Evolutionary conservation across 768 basidiomycete species (phyloP).

Genomic region (Strobilomyces echinocephalus): DNA sequence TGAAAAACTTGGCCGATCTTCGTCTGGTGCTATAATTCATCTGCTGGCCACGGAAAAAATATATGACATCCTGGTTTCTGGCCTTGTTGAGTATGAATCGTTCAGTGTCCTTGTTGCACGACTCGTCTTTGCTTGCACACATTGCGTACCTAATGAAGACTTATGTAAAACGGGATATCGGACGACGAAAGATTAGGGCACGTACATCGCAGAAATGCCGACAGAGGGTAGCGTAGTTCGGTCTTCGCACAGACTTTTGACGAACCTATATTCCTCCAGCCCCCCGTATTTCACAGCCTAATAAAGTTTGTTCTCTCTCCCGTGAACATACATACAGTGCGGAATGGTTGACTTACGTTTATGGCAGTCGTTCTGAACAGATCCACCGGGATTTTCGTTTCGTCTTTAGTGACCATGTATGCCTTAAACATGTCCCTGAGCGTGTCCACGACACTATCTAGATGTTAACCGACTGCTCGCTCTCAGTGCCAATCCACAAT

Average conservation of each 20-base stretch:
- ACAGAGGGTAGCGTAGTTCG: conserved; percentile 71
- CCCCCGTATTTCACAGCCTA: conserved; percentile 76
- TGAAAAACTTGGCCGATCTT: conserved; percentile 55
- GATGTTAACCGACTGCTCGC: neutral
- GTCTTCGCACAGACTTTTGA: conserved; percentile 63
- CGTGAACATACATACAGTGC: neutral
- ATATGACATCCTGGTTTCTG: conserved; percentile 57
- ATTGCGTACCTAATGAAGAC: conserved; percentile 50
- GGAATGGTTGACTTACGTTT: conserved; percentile 37
- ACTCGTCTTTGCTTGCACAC: conserved; percentile 52
- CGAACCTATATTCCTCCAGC: conserved; percentile 65
- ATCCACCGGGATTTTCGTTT: conserved; percentile 77
- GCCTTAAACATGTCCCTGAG: conserved; percentile 64
- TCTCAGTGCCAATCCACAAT: neutral
- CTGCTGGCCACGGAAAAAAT: conserved; percentile 58
- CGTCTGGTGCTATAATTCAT: conserved; percentile 54
- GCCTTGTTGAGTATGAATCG: conserved; percentile 51
- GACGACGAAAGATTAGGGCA: neutral
- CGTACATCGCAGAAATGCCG: conserved; percentile 61
- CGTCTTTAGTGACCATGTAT: conserved; percentile 68
- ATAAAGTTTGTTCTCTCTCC: conserved; percentile 3
- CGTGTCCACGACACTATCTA: conserved; percentile 65
- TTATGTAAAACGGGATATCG: neutral
- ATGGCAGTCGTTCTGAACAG: conserved; percentile 54
- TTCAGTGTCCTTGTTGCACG: conserved; percentile 59